Evolutionary conservation across 305 asterid genomes (phyloP), one percentile per base, ranked within the genome.

Genomic region (Lippia alba): DNA sequence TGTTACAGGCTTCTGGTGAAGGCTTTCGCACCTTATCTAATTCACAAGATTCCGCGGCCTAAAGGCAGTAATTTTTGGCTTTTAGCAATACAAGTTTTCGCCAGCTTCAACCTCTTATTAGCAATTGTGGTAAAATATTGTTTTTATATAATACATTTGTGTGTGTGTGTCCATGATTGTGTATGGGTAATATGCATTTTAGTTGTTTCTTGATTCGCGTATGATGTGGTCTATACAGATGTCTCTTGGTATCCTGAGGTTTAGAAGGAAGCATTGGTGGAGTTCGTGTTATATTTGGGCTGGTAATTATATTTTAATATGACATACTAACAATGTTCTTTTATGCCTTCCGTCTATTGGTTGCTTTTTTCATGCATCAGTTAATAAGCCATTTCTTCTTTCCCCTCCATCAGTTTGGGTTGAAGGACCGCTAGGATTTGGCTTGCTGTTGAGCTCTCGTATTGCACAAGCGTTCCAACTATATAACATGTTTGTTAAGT

Each of bases 351-450:
- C 32, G 46, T 45, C 18, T 18, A 49, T 30, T 71, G 39, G 16
- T 72, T 61, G 33, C 58, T 59, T 44, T 33, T 17, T 62, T 74
- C 70, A 16, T 50, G 71, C 61, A 61, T 67, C 67, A 56, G 60
- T 66, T 72, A 55, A 44, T 79, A 51, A 79, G 44, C 49, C 55
- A 49, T 56, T 45, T 67, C 64, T 67, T 82, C 59, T 5, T 78
- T 4, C 9, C 9, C 73, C 74, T 71, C 81, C 81, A 73, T 61
- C 91, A 91, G 97, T 86, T 75, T 91, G 96, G 96, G 73, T 87
- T 34, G 96, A 91, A 81, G 96, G 96, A 77, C 90, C 96, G 36
- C 81, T 89, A 48, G 97, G 97, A 76, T 91, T 91, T 83, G 96
- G 97, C 71, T 81, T 91, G 91, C 87, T 91, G 82, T 78, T 91